Base-by-base conservation (phyloP, 2,329 filamentous ascomycete species). In the Alternaria viburni region DNA sequence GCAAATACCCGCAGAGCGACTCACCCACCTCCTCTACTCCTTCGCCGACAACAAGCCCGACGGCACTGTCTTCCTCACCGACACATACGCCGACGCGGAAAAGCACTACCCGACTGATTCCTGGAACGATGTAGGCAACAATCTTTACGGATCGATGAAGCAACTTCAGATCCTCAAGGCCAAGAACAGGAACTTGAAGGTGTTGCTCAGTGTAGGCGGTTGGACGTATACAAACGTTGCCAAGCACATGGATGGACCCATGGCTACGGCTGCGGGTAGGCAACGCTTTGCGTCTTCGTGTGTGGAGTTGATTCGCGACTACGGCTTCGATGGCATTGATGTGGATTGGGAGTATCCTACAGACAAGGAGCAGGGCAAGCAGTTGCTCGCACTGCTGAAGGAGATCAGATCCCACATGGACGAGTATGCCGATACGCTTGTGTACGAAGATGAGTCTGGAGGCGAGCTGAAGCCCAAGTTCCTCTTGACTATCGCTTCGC, bases 21-120 rank as follows among this genome's bases (percentile, higher is more conserved):
- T 97, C 45, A 98, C 94, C 0, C 95, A 98, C 75, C 82, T 98
- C 5, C 88, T 97, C 15, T 97, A 97, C 73, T 86, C 94, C 15
- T 98, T 98, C 81, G 95, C 93, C 75, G 96, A 97, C 77, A 88
- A 97, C 62, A 87, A 88, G 3, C 92, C 95, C 4, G 88, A 86
- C 30, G 95, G 95, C 54, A 92, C 96, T 80, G 93, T 80, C 46
- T 64, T 72, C 49, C 56, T 77, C 10, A 74, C 69, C 5, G 75
- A 78, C 60, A 62, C 59, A 5, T 77, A 71, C 52, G 70, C 75
- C 8, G 75, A 77, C 45, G 64, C 82, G 1, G 83, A 93, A 57
- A 92, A 91, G 73, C 90, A 89, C 73, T 76, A 71, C 28, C 28
- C 55, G 1, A 82, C 80, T 12, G 92, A 95, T 75, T 90, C 87